A percentile compares a stretch with the other conserved stretches of the same genome.
Evolutionary conservation across 1,284 basidiomycete species (phyloP).

Genomic region (Coniferiporia weirii): DNA sequence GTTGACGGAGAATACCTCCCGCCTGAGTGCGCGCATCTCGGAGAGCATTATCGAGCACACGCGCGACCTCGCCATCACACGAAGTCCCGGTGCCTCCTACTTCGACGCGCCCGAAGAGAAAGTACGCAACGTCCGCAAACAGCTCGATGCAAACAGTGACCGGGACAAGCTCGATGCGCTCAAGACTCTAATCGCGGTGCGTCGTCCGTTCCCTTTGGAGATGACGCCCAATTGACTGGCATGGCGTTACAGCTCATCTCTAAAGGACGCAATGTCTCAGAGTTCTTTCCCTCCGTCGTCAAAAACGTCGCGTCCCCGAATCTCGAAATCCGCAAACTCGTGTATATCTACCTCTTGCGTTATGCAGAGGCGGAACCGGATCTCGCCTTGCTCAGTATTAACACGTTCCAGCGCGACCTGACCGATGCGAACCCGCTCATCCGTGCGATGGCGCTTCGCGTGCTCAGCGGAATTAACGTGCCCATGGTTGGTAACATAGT

Average conservation of each 20-base stretch:
- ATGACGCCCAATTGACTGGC: constrained; percentile 28
- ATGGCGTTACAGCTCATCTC: constrained; percentile 73
- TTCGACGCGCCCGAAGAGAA: constrained; percentile 71
- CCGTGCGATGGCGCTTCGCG: constrained; percentile 90
- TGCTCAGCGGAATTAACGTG: constrained; percentile 87
- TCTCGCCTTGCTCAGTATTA: constrained; percentile 93
- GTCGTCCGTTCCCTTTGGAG: not conserved
- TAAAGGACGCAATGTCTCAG: constrained; percentile 86
- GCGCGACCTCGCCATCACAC: constrained; percentile 56
- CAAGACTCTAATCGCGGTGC: constrained; percentile 86
- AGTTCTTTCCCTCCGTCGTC: constrained; percentile 91
- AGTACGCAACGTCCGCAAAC: constrained; percentile 70
- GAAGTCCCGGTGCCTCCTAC: constrained; percentile 51
- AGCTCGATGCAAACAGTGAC: constrained; percentile 83
- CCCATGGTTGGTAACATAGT: constrained; percentile 85
- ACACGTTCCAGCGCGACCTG: constrained; percentile 97
- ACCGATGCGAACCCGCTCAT: constrained; percentile 90
- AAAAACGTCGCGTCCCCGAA: constrained; percentile 89
- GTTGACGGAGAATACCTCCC: constrained; percentile 74
- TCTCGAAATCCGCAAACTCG: constrained; percentile 93
- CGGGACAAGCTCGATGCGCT: constrained; percentile 89
- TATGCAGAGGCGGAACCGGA: constrained; percentile 93
- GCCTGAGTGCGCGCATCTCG: constrained; percentile 72
- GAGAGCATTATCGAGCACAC: constrained; percentile 77
- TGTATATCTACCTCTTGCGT: constrained; percentile 94